These are phyloP conservation scores for Fusarium hostae DNA, from an alignment of 2,329 filamentous ascomycete species.

Conservation along the genomic window DNA sequence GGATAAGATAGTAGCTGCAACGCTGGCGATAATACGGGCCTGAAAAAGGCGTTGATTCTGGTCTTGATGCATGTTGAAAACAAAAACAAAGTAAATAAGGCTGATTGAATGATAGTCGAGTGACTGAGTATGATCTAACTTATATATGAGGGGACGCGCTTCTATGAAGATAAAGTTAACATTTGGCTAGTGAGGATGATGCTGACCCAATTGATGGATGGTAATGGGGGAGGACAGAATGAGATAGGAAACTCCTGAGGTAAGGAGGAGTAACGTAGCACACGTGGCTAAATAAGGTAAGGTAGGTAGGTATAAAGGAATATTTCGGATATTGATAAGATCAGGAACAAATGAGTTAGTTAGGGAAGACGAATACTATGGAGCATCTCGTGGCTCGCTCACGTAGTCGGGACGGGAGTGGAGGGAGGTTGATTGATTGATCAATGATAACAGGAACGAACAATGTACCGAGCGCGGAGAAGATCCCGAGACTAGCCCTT, in stretches of 20 bases:
- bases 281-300: conserved; percentile 10
- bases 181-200: conserved; percentile 25
- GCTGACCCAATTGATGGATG: conserved; percentile 19
- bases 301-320: conserved; percentile 1
- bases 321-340: conserved; percentile 10
- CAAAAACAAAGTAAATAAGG: background rate
- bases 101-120: background rate
- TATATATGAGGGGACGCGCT: conserved; percentile 1
- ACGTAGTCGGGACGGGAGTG: background rate
- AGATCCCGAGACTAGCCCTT: conserved; percentile 28
- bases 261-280: background rate
- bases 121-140: background rate
- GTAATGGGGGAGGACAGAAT: conserved; percentile 2
- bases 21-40: conserved; percentile 81
- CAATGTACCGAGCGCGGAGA: conserved; percentile 32
- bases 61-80: conserved; percentile 39
- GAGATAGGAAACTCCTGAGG: conserved; percentile 16
- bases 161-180: conserved; percentile 27
- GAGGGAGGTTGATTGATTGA: conserved; percentile 4
- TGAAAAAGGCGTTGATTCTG: conserved; percentile 59
- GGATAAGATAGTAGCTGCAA: conserved; percentile 85
- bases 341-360: background rate
- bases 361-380: conserved; percentile 6
- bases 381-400: conserved; percentile 30
- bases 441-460: background rate